Evolutionary conservation across 192 early-diverging fungal genomes (phyloP).

Genomic region (Gamsiella multidivaricata): DNA sequence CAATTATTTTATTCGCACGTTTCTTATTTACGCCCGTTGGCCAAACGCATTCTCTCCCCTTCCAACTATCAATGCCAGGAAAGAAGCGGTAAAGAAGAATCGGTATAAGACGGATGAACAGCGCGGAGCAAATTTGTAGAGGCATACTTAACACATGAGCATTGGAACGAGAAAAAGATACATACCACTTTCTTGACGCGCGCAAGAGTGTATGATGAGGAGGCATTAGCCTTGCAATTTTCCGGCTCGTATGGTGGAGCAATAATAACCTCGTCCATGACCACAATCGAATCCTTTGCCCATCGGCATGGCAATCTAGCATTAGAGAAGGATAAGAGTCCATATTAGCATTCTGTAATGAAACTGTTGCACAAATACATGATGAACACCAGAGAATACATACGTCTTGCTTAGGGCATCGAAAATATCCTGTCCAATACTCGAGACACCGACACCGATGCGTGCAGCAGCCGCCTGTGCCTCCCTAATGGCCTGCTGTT

Average conservation of each 20-base stretch:
- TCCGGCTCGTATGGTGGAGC: constrained; percentile 78
- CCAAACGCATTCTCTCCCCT: constrained; percentile 57
- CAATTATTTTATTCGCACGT: constrained; percentile 12
- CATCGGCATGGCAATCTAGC: constrained; percentile 81
- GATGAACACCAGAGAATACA: constrained; percentile 17
- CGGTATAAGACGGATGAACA: not conserved
- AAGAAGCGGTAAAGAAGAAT: not conserved
- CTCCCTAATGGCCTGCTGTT: constrained; percentile 62
- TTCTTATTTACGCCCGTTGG: constrained; percentile 49
- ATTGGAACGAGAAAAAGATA: constrained; percentile 5
- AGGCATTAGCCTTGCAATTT: constrained; percentile 69
- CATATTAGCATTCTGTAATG: not conserved
- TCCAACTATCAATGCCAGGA: constrained; percentile 53
- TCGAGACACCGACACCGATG: constrained; percentile 84
- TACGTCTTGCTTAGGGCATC: constrained; percentile 84
- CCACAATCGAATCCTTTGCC: constrained; percentile 77
- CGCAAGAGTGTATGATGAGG: constrained; percentile 67
- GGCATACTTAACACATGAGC: not conserved
- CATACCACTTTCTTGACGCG: constrained; percentile 83
- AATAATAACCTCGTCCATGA: constrained; percentile 84
- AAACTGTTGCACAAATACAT: not conserved
- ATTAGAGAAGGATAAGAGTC: not conserved
- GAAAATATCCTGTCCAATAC: constrained; percentile 80
- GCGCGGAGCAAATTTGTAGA: too few species aligned
- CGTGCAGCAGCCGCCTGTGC: constrained; percentile 60